These are phyloP conservation scores for Plasmodium berghei DNA, from an alignment of 169 alveolate species.

Conservation along the genomic window DNA sequence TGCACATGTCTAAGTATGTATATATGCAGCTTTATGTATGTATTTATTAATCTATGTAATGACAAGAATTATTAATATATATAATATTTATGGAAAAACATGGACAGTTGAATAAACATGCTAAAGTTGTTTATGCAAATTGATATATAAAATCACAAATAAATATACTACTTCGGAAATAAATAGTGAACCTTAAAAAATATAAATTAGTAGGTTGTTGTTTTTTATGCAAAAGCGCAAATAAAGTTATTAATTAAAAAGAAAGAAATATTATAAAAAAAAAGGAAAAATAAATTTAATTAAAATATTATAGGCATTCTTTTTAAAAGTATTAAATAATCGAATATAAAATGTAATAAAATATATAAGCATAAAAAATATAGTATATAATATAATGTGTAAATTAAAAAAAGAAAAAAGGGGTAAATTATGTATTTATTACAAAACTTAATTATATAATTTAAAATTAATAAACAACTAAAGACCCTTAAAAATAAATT, in stretches of 20 bases:
- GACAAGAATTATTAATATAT: background rate
- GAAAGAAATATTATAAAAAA: background rate
- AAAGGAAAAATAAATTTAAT: conserved; percentile 7
- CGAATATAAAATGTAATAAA: conserved; percentile 27
- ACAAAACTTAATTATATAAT: conserved; percentile 15
- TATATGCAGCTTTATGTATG: conserved; percentile 2
- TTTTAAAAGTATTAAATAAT: conserved; percentile 22
- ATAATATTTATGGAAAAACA: conserved; percentile 16
- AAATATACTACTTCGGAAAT: background rate
- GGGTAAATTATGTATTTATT: conserved; percentile 43
- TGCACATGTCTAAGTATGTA: background rate
- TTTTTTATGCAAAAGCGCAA: conserved; percentile 39
- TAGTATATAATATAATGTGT: background rate
- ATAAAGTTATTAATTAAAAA: conserved; percentile 38
- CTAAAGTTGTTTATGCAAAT: conserved; percentile 18
- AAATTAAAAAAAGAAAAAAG: conserved; percentile 12
- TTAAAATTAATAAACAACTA: conserved; percentile 17
- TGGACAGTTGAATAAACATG: background rate
- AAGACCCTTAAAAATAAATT: conserved; percentile 22
- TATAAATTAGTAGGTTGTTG: conserved; percentile 12
- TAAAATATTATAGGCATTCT: conserved; percentile 23
- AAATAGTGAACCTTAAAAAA: conserved; percentile 11
- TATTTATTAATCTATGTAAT: conserved; percentile 1
- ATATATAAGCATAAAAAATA: conserved; percentile 2
- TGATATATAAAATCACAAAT: conserved; percentile 14